Conservation (phyloP, 225 moss, liverwort and hornwort genomes). For the Marchantia polymorpha region DNA sequence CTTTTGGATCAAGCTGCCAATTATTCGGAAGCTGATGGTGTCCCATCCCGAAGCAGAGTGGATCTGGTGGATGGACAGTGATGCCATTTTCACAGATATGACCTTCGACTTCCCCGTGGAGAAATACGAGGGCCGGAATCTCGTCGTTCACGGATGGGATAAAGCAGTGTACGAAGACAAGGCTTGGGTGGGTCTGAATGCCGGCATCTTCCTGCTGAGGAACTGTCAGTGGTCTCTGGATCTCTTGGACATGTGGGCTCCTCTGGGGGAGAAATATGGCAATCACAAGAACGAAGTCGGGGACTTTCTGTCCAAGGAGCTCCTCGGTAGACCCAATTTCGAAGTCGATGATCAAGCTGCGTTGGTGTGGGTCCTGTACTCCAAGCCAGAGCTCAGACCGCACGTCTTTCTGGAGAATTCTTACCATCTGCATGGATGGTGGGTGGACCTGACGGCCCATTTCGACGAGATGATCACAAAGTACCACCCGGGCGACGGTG, state of each 20-base stretch:
- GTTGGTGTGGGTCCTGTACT: conserved; percentile 59
- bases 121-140: conserved; percentile 38
- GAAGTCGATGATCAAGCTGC: conserved; percentile 66
- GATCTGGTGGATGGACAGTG: conserved; percentile 34
- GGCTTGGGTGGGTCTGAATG: conserved; percentile 47
- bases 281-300: conserved; percentile 22
- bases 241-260: conserved; percentile 71
- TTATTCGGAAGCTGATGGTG: conserved; percentile 43
- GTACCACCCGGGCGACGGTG: conserved; percentile 29
- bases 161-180: conserved; percentile 28
- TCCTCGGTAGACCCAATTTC: conserved; percentile 30
- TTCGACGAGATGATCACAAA: conserved; percentile 3
- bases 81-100: conserved; percentile 53
- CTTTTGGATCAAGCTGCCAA: conserved; percentile 49
- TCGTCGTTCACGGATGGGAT: conserved; percentile 43
- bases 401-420: conserved; percentile 51
- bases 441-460: conserved; percentile 42
- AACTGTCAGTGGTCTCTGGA: conserved; percentile 89
- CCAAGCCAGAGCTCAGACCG: conserved; percentile 51
- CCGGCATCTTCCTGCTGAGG: conserved; percentile 70
- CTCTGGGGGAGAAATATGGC: conserved; percentile 41
- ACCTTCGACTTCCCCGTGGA: conserved; percentile 43
- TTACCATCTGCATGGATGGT: conserved; percentile 56
- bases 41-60: conserved; percentile 44
- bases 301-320: conserved; percentile 7